phyloP scores from a whole-genome alignment of 2,329 filamentous ascomycete species.

The Nigrograna mackinnonii region DNA sequence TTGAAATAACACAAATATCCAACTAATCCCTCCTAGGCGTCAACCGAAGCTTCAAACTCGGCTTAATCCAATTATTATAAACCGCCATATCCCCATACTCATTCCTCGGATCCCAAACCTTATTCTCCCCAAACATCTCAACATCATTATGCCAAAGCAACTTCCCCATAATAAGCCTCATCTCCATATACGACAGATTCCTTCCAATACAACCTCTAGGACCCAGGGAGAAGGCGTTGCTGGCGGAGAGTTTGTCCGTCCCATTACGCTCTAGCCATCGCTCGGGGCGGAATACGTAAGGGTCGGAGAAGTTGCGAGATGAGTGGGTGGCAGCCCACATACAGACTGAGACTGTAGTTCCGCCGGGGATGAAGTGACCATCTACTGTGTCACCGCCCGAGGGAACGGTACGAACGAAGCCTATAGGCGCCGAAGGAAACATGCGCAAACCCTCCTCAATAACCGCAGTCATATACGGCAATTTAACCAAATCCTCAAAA shows the following conservation, averaged over 20 bases:
- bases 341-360: slow-evolving; percentile 11
- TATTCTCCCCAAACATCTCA: slow-evolving; percentile 11
- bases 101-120: slow-evolving; percentile 16
- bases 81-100: slow-evolving; percentile 20
- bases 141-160: slow-evolving; percentile 20
- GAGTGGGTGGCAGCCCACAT: slow-evolving; percentile 13
- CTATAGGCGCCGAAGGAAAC: slow-evolving; percentile 19
- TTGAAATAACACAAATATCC: no score
- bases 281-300: slow-evolving; percentile 21
- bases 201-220: slow-evolving; percentile 21
- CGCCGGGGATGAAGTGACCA: slow-evolving; percentile 19
- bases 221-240: slow-evolving; percentile 17
- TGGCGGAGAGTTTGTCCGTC: slow-evolving; percentile 15
- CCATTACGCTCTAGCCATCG: slow-evolving; percentile 23
- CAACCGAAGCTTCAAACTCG: slow-evolving; percentile 16
- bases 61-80: slow-evolving; percentile 24
- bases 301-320: slow-evolving; percentile 14
- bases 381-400: slow-evolving; percentile 17
- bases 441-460: slow-evolving; percentile 37
- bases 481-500: slow-evolving; percentile 16
- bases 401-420: slow-evolving; percentile 16
- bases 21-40: slow-evolving; percentile 21
- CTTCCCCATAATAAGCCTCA: slow-evolving; percentile 18
- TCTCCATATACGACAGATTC: slow-evolving; percentile 21
- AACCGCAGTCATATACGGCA: slow-evolving; percentile 21